These are phyloP conservation scores for Stipa capillata DNA, from an alignment of 176 grass and related monocot species.

Conservation along the genomic window DNA sequence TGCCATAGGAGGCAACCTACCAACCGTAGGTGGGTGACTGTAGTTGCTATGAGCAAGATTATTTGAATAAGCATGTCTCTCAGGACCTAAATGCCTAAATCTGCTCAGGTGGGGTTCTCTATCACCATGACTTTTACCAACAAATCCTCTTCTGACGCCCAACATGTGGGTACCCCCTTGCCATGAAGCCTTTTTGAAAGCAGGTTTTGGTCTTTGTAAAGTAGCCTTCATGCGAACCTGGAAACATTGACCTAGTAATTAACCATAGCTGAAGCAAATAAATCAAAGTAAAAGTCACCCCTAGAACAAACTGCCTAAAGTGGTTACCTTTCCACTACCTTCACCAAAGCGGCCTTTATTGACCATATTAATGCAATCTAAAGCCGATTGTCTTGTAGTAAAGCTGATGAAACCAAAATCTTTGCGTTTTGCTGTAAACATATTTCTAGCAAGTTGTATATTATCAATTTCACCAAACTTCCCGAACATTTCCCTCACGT, in stretches of 20 bases:
- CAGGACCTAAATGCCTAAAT: slow-evolving; percentile 13
- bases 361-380: too few relatives aligned
- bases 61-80: slow-evolving; percentile 11
- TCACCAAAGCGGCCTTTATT: slow-evolving; percentile 34
- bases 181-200: slow-evolving; percentile 27
- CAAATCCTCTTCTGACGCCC: slow-evolving; percentile 29
- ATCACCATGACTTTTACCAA: slow-evolving; percentile 20
- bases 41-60: background rate
- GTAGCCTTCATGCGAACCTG: slow-evolving; percentile 33
- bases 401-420: too few relatives aligned
- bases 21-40: background rate
- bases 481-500: too few relatives aligned
- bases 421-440: too few relatives aligned
- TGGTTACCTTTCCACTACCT: slow-evolving; percentile 32
- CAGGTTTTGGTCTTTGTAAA: slow-evolving; percentile 36
- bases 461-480: slow-evolving; percentile 54
- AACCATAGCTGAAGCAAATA: background rate
- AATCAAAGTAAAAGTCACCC: background rate
- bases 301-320: background rate
- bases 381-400: slow-evolving; percentile 38
- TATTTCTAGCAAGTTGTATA: too few relatives aligned
- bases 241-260: background rate
- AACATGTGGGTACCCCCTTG: slow-evolving; percentile 12
- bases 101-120: background rate
- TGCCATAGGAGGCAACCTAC: too few relatives aligned